These are phyloP conservation scores for Emiliania huxleyi DNA, from an alignment of 78 protist genomes.

Conservation along the genomic window DNA sequence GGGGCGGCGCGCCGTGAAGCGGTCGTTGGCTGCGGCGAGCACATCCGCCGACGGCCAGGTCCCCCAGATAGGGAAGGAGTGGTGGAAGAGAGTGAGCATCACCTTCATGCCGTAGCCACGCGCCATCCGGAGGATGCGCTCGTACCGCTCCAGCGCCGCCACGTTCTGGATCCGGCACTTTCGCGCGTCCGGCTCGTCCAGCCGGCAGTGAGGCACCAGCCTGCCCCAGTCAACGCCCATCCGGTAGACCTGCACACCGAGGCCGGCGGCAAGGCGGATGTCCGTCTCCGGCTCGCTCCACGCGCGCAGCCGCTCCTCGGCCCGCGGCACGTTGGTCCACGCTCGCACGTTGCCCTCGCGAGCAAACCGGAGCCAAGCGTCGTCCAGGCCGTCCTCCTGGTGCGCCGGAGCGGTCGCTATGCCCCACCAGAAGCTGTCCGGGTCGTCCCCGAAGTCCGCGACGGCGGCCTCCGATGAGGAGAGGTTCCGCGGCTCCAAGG, in stretches of 20 bases:
- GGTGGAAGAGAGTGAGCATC: conserved; percentile 15
- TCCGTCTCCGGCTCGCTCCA: not conserved
- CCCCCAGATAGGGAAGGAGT: not conserved
- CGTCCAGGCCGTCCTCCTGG: not conserved
- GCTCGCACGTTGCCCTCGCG: not conserved
- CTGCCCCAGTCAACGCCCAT: not conserved
- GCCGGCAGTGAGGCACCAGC: not conserved
- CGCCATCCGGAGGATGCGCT: not conserved
- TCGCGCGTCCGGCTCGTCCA: not conserved
- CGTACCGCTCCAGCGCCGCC: not conserved
- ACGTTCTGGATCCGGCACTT: not conserved
- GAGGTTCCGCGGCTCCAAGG: too few species aligned
- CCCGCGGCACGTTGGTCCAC: not conserved
- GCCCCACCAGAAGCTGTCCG: not conserved
- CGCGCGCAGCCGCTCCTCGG: not conserved
- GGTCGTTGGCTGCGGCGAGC: not conserved
- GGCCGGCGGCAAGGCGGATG: not conserved
- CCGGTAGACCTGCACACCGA: not conserved
- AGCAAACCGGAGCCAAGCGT: not conserved
- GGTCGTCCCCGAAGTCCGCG: not conserved
- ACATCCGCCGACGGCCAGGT: not conserved
- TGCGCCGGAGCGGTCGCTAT: not conserved
- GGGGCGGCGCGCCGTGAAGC: too few species aligned
- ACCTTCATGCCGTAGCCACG: not conserved
- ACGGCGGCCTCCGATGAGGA: too few species aligned